Conservation (phyloP, 2,329 filamentous ascomycete genomes). For the Alternaria incomplexa region DNA sequence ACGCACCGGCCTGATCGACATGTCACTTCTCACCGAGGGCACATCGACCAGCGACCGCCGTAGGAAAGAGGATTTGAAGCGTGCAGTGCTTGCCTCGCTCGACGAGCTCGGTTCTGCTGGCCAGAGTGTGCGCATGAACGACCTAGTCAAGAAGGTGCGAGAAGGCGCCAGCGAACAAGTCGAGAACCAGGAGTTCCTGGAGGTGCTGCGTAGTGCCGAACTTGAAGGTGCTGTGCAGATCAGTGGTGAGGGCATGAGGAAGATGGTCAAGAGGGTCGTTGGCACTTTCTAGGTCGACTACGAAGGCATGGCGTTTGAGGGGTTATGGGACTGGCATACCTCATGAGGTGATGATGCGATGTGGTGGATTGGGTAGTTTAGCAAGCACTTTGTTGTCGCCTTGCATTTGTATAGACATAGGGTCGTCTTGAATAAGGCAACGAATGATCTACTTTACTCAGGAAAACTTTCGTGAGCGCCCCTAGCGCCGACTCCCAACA, state of each 20-base stretch:
- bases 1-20: constrained; percentile 90
- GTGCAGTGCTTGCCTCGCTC: constrained; percentile 73
- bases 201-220: constrained; percentile 80
- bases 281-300: constrained; percentile 29
- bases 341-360: background rate
- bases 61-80: constrained; percentile 82
- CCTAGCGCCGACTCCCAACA: too few relatives aligned
- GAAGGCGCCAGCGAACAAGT: constrained; percentile 65
- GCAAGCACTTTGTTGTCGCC: background rate
- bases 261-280: constrained; percentile 75
- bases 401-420: background rate
- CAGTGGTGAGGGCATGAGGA: constrained; percentile 82
- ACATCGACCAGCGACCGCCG: constrained; percentile 86
- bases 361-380: background rate
- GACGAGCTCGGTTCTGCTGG: constrained; percentile 75
- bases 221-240: constrained; percentile 83
- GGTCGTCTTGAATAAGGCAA: background rate
- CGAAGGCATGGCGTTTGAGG: background rate
- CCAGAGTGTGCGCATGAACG: constrained; percentile 72
- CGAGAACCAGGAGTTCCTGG: constrained; percentile 80
- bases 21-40: constrained; percentile 94
- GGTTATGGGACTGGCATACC: background rate
- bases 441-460: background rate
- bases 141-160: constrained; percentile 73
- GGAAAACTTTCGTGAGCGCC: too few relatives aligned